These are phyloP conservation scores for Hyaloscypha bicolor DNA, from an alignment of 495 filamentous ascomycete genomes.

Conservation along the genomic window DNA sequence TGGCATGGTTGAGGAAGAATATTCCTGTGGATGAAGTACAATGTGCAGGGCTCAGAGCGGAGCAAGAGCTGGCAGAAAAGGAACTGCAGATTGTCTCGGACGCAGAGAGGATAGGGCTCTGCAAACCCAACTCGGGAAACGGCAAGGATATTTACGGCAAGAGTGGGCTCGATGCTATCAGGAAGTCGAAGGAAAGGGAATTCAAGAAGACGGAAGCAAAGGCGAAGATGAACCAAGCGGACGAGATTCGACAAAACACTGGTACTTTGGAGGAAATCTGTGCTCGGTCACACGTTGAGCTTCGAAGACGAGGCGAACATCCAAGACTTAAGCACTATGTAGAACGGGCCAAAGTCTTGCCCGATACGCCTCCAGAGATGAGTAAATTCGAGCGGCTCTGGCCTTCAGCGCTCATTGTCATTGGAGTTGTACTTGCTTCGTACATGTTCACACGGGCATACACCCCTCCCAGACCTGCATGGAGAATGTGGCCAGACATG, in stretches of 20 bases:
- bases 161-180: slow-evolving; percentile 52
- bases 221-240: slow-evolving; percentile 44
- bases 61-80: slow-evolving; percentile 50
- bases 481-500: slow-evolving; percentile 70
- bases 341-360: slow-evolving; percentile 25
- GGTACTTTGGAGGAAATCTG: slow-evolving; percentile 51
- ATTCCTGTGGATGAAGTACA: slow-evolving; percentile 76
- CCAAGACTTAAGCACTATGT: slow-evolving; percentile 44
- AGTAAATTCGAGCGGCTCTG: slow-evolving; percentile 59
- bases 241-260: slow-evolving; percentile 47
- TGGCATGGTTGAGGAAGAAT: slow-evolving; percentile 68
- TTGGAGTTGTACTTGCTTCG: slow-evolving; percentile 52
- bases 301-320: slow-evolving; percentile 37
- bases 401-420: slow-evolving; percentile 62
- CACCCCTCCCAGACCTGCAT: slow-evolving; percentile 55
- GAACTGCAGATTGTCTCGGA: slow-evolving; percentile 45
- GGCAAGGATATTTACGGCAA: slow-evolving; percentile 43
- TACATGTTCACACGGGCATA: slow-evolving; percentile 62
- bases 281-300: slow-evolving; percentile 28
- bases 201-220: slow-evolving; percentile 52
- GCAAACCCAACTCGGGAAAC: slow-evolving; percentile 42
- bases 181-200: slow-evolving; percentile 40
- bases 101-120: slow-evolving; percentile 47
- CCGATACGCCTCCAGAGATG: slow-evolving; percentile 46
- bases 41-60: slow-evolving; percentile 55